Evolutionary conservation across 768 basidiomycete species (phyloP).

Genomic region (Amanita thiersii): DNA sequence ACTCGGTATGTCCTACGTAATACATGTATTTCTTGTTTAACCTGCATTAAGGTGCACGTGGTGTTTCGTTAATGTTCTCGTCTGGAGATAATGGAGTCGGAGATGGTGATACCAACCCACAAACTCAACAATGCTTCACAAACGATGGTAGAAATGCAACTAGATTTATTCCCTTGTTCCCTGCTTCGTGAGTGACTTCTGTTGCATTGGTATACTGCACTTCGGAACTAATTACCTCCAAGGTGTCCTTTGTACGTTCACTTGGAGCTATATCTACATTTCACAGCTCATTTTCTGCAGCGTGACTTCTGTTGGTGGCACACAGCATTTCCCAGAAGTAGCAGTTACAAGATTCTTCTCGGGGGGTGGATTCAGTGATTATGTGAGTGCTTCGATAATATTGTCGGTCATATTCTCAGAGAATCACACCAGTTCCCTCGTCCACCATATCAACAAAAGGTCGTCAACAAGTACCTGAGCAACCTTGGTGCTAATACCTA

Average conservation of each 20-base stretch:
- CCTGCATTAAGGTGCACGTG: conserved; percentile 45
- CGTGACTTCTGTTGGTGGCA: conserved; percentile 69
- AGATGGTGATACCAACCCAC: conserved; percentile 45
- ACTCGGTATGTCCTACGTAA: conserved; percentile 33
- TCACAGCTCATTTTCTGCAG: conserved; percentile 23
- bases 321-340: conserved; percentile 48
- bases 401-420: neutral
- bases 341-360: conserved; percentile 46
- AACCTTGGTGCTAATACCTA: conserved; percentile 41
- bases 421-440: conserved; percentile 34
- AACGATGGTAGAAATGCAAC: conserved; percentile 51
- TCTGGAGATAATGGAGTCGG: conserved; percentile 69
- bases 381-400: conserved; percentile 29
- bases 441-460: conserved; percentile 44
- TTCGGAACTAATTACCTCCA: neutral
- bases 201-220: neutral
- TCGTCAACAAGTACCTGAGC: conserved; percentile 35
- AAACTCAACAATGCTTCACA: conserved; percentile 43
- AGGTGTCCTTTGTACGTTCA: conserved; percentile 43
- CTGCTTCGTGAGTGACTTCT: conserved; percentile 32
- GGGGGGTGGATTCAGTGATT: conserved; percentile 69
- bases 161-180: conserved; percentile 52
- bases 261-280: neutral
- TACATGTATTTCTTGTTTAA: neutral
- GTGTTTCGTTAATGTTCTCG: conserved; percentile 55